Base-by-base conservation (phyloP, 768 basidiomycete genomes). In the Russula sp. region DNA sequence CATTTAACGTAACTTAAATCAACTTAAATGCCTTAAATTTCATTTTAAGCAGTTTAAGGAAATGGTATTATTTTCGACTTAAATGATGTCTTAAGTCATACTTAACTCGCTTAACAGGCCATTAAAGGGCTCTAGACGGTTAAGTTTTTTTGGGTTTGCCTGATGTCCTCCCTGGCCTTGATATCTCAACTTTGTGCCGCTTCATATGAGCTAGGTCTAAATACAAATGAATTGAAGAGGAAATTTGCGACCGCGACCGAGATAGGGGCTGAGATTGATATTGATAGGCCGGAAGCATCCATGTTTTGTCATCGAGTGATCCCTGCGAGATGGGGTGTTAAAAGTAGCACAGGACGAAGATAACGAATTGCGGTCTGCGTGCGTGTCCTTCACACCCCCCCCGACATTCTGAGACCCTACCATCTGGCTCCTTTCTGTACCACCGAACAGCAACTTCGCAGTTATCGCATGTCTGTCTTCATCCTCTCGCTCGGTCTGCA, bases 401-500 rank as follows among this genome's bases (percentile, higher is more conserved):
- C 16, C 47, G 2, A 14, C 3, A 11, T 9, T 8, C 13, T 61
- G 5, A 25, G 60, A 47, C 1, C 8, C 61, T 14, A 6, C 32
- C 20, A 43, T n/a, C 16, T 42, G 46, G 20, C 35, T 32, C 29
- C 18, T 59, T 2, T 56, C 59, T 18, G 35, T 7, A 7, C 46
- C 1, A 49, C 42, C 64, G 25, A 67, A 67, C 29, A 67, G 16
- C 22, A 50, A 20, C 45, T 16, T 55, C 25, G 64, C 64, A 7
- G 60, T 65, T 35, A 51, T 36, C 20, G 54, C 49, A 59, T 59
- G 64, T 4, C 46, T 56, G 2, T 62, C 66, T 13, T 59, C 57
- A 32, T 65, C 60, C 18, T 35, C 59, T 16, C 42, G 43, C 25
- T 65, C 57, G 10, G 59, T 65, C 45, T 67, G 64, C 35, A 38